Conservation (phyloP, 768 basidiomycete genomes). For the Agaricus subrufescens region DNA sequence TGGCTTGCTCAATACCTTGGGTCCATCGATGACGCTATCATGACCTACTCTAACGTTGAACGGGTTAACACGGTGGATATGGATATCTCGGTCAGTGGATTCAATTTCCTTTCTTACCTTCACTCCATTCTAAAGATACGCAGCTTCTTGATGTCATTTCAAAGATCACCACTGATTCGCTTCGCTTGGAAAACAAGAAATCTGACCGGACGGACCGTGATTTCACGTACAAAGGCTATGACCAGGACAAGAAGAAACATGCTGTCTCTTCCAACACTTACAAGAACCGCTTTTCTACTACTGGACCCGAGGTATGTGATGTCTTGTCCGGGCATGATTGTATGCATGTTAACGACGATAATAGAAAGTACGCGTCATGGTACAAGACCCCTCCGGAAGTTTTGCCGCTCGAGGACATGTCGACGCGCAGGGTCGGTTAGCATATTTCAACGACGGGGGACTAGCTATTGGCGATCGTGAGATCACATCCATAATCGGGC, state of each 20-base stretch:
- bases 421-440: slow-evolving; percentile 35
- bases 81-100: slow-evolving; percentile 26
- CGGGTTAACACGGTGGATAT: slow-evolving; percentile 42
- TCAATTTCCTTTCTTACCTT: not conserved
- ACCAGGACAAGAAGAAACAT: slow-evolving; percentile 13
- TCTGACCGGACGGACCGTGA: slow-evolving; percentile 40
- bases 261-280: slow-evolving; percentile 32
- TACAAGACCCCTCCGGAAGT: slow-evolving; percentile 22
- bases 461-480: slow-evolving; percentile 11
- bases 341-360: not conserved
- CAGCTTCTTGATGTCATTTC: slow-evolving; percentile 34
- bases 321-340: not conserved
- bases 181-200: slow-evolving; percentile 44
- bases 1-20: slow-evolving; percentile 48
- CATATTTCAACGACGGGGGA: slow-evolving; percentile 18
- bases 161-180: slow-evolving; percentile 39
- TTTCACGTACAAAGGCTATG: slow-evolving; percentile 19
- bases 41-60: slow-evolving; percentile 34
- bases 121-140: not conserved
- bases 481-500: slow-evolving; percentile 26
- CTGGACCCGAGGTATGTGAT: slow-evolving; percentile 29
- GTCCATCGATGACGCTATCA: slow-evolving; percentile 34
- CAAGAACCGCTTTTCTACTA: slow-evolving; percentile 22
- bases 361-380: slow-evolving; percentile 26
- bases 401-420: slow-evolving; percentile 38